Evolutionary conservation across 2,329 filamentous ascomycete genomes (phyloP).

Genomic region (Colletotrichum liaoningense): DNA sequence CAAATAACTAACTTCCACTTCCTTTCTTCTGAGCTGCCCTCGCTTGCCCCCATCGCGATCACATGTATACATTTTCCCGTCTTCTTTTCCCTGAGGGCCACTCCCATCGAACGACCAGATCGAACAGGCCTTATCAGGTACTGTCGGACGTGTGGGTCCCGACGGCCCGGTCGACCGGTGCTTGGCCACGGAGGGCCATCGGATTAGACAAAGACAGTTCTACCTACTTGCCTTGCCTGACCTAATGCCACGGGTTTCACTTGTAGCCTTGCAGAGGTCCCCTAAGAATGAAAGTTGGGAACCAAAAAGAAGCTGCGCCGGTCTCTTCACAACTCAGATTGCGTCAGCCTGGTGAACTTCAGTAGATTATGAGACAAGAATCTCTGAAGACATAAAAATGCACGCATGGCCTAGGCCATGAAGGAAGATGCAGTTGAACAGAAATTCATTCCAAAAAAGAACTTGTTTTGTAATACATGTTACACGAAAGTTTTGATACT

Average conservation of each 20-base stretch:
- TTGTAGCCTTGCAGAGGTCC: not conserved
- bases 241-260: no score
- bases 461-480: not conserved
- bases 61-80: not conserved
- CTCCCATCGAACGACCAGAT: not conserved
- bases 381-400: not conserved
- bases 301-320: not conserved
- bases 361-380: no score
- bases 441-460: not conserved
- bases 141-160: no score
- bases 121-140: not conserved
- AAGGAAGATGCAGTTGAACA: no score
- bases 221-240: not conserved
- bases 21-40: not conserved
- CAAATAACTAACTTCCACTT: not conserved
- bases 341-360: no score
- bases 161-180: not conserved
- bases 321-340: no score
- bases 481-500: not conserved
- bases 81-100: not conserved
- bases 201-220: not conserved
- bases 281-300: not conserved
- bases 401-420: not conserved
- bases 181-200: not conserved
- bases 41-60: not conserved